Conservation (phyloP, 2,329 filamentous ascomycete genomes). For the Ophiocordyceps camponoti-leonardi region DNA sequence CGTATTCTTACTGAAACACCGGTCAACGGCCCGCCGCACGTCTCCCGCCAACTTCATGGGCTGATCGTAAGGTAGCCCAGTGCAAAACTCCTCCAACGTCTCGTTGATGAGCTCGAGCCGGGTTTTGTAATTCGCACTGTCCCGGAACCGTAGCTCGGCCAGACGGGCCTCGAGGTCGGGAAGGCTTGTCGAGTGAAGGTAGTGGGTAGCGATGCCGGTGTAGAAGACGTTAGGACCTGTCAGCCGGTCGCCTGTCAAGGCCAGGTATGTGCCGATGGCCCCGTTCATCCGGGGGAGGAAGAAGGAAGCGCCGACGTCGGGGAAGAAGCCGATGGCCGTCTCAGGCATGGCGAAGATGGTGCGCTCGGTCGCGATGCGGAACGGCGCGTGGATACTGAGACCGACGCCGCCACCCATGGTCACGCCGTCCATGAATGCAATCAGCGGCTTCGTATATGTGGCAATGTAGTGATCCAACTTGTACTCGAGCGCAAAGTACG, state of each 20-base stretch:
- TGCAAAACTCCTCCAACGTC: conserved; percentile 84
- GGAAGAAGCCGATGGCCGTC: conserved; percentile 96
- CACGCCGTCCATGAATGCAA: conserved; percentile 92
- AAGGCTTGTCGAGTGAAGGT: conserved; percentile 79
- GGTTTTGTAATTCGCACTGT: conserved; percentile 45
- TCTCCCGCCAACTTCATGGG: conserved; percentile 50
- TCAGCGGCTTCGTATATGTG: conserved; percentile 81
- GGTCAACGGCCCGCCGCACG: conserved; percentile 67
- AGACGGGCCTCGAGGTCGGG: conserved; percentile 68
- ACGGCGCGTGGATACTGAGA: conserved; percentile 83
- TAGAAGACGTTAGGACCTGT: conserved; percentile 77
- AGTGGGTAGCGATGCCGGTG: conserved; percentile 86
- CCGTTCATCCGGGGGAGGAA: conserved; percentile 87
- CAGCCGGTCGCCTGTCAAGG: conserved; percentile 72
- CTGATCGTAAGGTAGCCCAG: conserved; percentile 63
- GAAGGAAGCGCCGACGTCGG: conserved; percentile 91
- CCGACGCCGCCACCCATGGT: conserved; percentile 98
- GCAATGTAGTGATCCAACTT: conserved; percentile 89
- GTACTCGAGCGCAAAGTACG: conserved; percentile 93
- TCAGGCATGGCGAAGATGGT: conserved; percentile 98
- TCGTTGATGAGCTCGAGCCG: conserved; percentile 60
- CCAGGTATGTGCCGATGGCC: conserved; percentile 76
- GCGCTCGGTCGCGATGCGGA: conserved; percentile 89
- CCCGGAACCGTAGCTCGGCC: conserved; percentile 75
- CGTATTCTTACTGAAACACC: conserved; percentile 53